Conservation (phyloP, 2,329 filamentous ascomycete genomes). For the Coniochaeta hoffmannii region DNA sequence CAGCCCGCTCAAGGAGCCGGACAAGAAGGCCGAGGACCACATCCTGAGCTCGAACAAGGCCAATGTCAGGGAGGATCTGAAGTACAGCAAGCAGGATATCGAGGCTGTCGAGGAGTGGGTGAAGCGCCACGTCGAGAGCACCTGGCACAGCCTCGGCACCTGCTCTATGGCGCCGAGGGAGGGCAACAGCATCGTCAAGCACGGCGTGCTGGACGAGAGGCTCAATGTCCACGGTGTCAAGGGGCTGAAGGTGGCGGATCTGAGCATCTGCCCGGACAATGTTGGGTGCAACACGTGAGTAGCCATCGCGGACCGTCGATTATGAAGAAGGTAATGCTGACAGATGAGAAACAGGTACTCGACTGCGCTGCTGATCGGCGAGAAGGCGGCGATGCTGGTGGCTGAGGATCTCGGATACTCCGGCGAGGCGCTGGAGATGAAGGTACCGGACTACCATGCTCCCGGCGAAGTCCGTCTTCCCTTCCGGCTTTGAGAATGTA, state of each 20-base stretch:
- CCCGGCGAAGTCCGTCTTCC: slow-evolving; percentile 37
- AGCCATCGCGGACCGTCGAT: neutral
- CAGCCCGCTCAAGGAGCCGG: slow-evolving; percentile 45
- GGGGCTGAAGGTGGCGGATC: slow-evolving; percentile 69
- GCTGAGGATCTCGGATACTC: slow-evolving; percentile 70
- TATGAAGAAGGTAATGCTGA: neutral
- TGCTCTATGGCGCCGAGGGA: slow-evolving; percentile 71
- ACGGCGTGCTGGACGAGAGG: slow-evolving; percentile 69
- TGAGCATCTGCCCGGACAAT: slow-evolving; percentile 72
- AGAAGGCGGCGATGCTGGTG: slow-evolving; percentile 63
- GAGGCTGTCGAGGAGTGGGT: slow-evolving; percentile 62
- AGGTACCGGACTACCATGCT: slow-evolving; percentile 57
- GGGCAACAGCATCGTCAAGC: slow-evolving; percentile 74
- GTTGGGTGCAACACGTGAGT: slow-evolving; percentile 61
- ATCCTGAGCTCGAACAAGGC: slow-evolving; percentile 58
- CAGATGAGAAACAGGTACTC: slow-evolving; percentile 45
- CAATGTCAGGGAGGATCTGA: slow-evolving; percentile 52
- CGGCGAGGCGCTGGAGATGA: slow-evolving; percentile 69
- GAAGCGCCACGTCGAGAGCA: slow-evolving; percentile 67
- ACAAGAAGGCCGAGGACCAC: slow-evolving; percentile 35
- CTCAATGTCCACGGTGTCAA: slow-evolving; percentile 72
- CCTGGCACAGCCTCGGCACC: slow-evolving; percentile 61
- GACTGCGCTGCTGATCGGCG: slow-evolving; percentile 67
- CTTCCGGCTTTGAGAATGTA: slow-evolving; percentile 28
- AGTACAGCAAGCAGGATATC: slow-evolving; percentile 58